These are phyloP conservation scores for Chaetomiaceae sp. DNA, from an alignment of 2,329 filamentous ascomycete species.

Conservation along the genomic window DNA sequence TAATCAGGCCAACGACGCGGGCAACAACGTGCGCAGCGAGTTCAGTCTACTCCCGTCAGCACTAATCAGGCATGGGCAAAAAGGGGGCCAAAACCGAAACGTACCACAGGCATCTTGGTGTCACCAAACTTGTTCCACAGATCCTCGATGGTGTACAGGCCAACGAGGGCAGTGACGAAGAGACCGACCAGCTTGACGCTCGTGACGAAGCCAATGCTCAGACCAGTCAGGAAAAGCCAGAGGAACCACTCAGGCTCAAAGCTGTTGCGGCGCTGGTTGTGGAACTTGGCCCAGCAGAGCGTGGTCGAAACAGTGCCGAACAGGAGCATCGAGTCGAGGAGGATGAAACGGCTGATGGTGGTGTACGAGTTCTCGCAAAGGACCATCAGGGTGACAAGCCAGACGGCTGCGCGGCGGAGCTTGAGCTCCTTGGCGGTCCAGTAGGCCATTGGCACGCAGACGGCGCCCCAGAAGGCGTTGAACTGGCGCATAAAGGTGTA, in stretches of 20 bases:
- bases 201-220: constrained; percentile 96
- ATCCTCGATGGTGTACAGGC: constrained; percentile 92
- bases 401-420: constrained; percentile 80
- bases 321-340: constrained; percentile 96
- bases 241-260: constrained; percentile 91
- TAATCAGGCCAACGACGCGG: constrained; percentile 79
- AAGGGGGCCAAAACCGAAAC: no score
- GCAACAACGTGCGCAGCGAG: constrained; percentile 74
- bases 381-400: constrained; percentile 94
- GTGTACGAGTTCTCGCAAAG: constrained; percentile 99
- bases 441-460: constrained; percentile 91
- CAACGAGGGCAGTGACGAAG: constrained; percentile 91
- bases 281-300: constrained; percentile 96
- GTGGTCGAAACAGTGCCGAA: constrained; percentile 98
- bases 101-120: constrained; percentile 78
- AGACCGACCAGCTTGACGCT: constrained; percentile 98
- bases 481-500: constrained; percentile 99
- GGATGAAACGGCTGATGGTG: constrained; percentile 96
- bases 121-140: constrained; percentile 98
- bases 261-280: constrained; percentile 76
- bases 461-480: constrained; percentile 89
- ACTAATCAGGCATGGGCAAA: no score
- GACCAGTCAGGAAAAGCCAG: constrained; percentile 88
- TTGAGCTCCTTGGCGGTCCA: constrained; percentile 89
- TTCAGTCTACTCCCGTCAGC: constrained; percentile 33